A percentile compares a stretch with the other conserved stretches of the same genome.
Conservation (phyloP, 2,329 filamentous ascomycete genomes). For the Epichloe gansuensis region DNA sequence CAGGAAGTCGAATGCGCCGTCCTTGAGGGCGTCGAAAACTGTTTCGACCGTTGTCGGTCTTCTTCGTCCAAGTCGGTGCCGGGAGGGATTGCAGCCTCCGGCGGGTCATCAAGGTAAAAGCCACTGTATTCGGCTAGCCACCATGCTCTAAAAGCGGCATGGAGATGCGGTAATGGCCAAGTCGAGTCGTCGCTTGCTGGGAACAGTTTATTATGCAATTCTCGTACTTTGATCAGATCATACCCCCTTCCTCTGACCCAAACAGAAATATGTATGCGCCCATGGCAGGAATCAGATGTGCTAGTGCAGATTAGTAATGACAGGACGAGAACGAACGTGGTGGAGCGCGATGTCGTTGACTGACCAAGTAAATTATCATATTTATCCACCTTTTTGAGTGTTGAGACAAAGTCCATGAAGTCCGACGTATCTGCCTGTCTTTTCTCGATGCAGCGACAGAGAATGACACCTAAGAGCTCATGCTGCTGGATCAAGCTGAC, state of each 20-base stretch:
- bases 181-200: constrained; percentile 51
- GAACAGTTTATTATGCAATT: constrained; percentile 57
- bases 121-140: constrained; percentile 93
- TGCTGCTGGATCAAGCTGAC: constrained; percentile 78
- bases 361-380: constrained; percentile 55
- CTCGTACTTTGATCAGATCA: constrained; percentile 55
- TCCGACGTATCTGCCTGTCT: constrained; percentile 59
- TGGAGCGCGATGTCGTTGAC: constrained; percentile 6
- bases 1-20: constrained; percentile 87
- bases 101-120: constrained; percentile 66
- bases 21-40: constrained; percentile 70
- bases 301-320: constrained; percentile 16
- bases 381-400: constrained; percentile 58
- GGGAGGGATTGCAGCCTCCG: constrained; percentile 41
- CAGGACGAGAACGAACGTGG: constrained; percentile 1
- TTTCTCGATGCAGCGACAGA: constrained; percentile 67
- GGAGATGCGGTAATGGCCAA: constrained; percentile 65
- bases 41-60: constrained; percentile 56
- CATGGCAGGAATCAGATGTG: constrained; percentile 75
- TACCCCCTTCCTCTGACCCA: constrained; percentile 64
- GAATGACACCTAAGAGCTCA: constrained; percentile 71
- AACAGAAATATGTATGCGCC: constrained; percentile 67
- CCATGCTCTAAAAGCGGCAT: constrained; percentile 67
- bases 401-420: constrained; percentile 58
- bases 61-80: constrained; percentile 56